Conservation (phyloP, 2,329 filamentous ascomycete species). For the Phialophora tarda region DNA sequence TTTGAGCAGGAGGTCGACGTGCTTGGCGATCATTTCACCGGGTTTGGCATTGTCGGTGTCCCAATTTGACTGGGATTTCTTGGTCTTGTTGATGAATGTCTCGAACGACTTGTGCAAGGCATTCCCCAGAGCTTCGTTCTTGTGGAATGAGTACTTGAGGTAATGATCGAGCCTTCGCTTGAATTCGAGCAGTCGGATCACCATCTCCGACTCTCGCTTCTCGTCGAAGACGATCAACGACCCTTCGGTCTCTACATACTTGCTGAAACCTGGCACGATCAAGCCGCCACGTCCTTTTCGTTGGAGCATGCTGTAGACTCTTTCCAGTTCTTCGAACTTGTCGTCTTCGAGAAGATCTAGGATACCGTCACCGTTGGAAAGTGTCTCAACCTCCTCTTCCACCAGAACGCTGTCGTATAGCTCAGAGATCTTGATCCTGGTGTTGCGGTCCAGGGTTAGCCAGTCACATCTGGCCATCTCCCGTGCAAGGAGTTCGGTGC, state of each 20-base stretch:
- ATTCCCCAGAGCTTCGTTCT: constrained; percentile 77
- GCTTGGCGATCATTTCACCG: constrained; percentile 98
- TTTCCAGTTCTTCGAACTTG: constrained; percentile 71
- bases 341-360: constrained; percentile 73
- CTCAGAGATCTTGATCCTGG: constrained; percentile 75
- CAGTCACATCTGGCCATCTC: constrained; percentile 79
- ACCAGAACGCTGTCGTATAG: constrained; percentile 76
- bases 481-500: constrained; percentile 69
- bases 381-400: constrained; percentile 66
- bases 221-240: constrained; percentile 78
- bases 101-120: constrained; percentile 84
- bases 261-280: constrained; percentile 74
- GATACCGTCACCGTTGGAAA: constrained; percentile 71
- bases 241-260: constrained; percentile 78
- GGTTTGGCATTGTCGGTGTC: constrained; percentile 88
- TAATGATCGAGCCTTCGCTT: constrained; percentile 79
- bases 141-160: constrained; percentile 75
- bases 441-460: constrained; percentile 82
- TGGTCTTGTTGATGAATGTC: constrained; percentile 86
- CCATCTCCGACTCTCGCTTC: constrained; percentile 80
- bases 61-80: constrained; percentile 73
- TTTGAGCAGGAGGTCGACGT: constrained; percentile 86
- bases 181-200: constrained; percentile 78
- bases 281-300: constrained; percentile 72
- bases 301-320: constrained; percentile 77